A percentile compares a stretch with the other conserved stretches of the same genome.
Evolutionary conservation across 148 eudicot genomes (phyloP).

Genomic region (Diospyros kaki): DNA sequence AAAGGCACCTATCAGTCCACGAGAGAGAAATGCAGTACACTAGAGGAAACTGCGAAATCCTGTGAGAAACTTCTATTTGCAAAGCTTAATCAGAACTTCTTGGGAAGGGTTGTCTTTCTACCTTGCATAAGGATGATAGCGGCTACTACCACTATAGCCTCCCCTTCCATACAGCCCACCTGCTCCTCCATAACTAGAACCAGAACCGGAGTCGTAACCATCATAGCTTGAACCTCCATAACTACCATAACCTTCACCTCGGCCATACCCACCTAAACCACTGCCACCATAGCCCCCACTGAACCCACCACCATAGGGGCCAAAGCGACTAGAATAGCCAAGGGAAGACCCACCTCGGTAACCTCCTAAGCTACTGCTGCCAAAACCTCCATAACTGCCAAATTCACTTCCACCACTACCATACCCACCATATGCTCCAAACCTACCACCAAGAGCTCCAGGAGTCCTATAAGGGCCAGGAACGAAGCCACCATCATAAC

Average conservation of each 20-base stretch:
- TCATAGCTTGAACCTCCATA: conserved; percentile 51
- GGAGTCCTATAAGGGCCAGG: conserved; percentile 69
- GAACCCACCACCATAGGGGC: conserved; percentile 54
- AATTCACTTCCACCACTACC: conserved; percentile 35
- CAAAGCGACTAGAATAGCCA: conserved; percentile 63
- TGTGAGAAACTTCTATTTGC: conserved; percentile 41
- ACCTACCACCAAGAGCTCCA: conserved; percentile 62
- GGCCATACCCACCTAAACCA: conserved; percentile 44
- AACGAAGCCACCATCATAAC: conserved; percentile 50
- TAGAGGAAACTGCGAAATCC: conserved; percentile 34
- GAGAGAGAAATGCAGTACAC: conserved; percentile 21
- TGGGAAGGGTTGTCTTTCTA: conserved; percentile 27
- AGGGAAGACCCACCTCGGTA: conserved; percentile 51
- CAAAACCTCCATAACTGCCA: conserved; percentile 58
- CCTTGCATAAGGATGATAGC: conserved; percentile 72
- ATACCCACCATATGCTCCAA: conserved; percentile 56
- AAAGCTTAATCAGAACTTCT: conserved; percentile 34
- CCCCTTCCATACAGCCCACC: conserved; percentile 53
- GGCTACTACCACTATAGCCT: conserved; percentile 58
- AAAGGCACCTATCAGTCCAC: conserved; percentile 29
- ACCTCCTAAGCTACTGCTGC: conserved; percentile 50
- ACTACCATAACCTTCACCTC: conserved; percentile 42
- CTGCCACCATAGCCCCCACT: conserved; percentile 53
- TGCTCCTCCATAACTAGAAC: conserved; percentile 45
- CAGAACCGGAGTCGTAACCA: conserved; percentile 39